These are phyloP conservation scores for Alopecurus myosuroides DNA, from an alignment of 176 grass and related monocot genomes.

Conservation along the genomic window DNA sequence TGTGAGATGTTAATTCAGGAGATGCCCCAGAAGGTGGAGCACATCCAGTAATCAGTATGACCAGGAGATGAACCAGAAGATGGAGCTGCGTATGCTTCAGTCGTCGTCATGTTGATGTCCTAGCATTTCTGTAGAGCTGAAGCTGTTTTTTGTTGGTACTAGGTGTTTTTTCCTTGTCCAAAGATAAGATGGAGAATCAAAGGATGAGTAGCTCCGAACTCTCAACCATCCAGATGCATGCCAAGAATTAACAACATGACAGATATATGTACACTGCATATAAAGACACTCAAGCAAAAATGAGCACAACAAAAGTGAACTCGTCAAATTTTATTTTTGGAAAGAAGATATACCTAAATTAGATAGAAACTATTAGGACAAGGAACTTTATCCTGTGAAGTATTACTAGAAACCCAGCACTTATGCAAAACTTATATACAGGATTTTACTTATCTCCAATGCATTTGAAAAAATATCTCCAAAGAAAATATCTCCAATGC, in stretches of 20 bases:
- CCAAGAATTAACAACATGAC: neutral
- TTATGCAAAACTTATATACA: no score
- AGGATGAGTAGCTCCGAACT: neutral
- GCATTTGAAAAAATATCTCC: constrained; percentile 9
- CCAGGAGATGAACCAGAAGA: neutral
- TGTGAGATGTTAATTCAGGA: neutral
- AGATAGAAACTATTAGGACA: neutral
- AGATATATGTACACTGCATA: neutral
- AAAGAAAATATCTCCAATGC: no score
- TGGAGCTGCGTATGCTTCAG: neutral
- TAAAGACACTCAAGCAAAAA: neutral
- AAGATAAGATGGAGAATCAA: neutral
- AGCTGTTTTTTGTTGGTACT: neutral
- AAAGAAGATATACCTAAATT: neutral
- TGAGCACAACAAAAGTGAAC: neutral
- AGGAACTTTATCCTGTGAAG: neutral
- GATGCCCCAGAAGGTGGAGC: neutral
- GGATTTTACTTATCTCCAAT: no score
- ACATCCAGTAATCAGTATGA: neutral
- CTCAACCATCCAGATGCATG: neutral
- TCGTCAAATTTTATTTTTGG: neutral
- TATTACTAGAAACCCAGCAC: neutral
- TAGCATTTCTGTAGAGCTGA: neutral
- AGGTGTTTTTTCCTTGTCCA: neutral
- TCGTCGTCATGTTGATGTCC: neutral